A percentile compares a stretch with the other conserved stretches of the same genome.
These are phyloP conservation scores for Lodderomyces parapsilosis DNA, from an alignment of 1,139 yeast species.

Conservation along the genomic window DNA sequence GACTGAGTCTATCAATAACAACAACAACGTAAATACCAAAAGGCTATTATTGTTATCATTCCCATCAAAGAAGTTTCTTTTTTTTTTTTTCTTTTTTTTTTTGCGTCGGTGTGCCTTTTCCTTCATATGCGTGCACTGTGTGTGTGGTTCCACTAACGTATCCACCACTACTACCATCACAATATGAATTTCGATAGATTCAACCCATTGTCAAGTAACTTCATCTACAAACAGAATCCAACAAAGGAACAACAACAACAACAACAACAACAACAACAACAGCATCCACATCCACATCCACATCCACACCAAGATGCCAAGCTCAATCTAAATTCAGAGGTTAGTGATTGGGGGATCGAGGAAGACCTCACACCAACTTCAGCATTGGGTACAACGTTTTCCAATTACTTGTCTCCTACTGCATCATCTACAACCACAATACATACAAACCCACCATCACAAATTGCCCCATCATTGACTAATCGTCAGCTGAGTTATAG, in stretches of 20 bases:
- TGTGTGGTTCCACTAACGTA: background rate
- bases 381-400: constrained; percentile 8
- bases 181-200: constrained; percentile 34
- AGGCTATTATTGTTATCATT: too few relatives aligned
- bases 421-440: constrained; percentile 9
- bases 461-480: constrained; percentile 8
- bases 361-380: constrained; percentile 19
- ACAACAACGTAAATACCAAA: too few relatives aligned
- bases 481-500: constrained; percentile 2
- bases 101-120: too few relatives aligned
- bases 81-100: too few relatives aligned
- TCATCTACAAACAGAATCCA: constrained; percentile 6
- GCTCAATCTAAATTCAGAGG: constrained; percentile 14
- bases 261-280: too few relatives aligned
- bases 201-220: constrained; percentile 23
- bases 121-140: background rate
- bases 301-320: background rate
- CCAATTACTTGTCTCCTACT: constrained; percentile 19
- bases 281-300: too few relatives aligned
- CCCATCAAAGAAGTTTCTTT: background rate
- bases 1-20: background rate
- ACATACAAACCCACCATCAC: background rate
- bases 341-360: constrained; percentile 47
- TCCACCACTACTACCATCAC: background rate
- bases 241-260: constrained; percentile 3